Conservation (phyloP, 148 eudicot species). For the Tetragonia tetragonoides region DNA sequence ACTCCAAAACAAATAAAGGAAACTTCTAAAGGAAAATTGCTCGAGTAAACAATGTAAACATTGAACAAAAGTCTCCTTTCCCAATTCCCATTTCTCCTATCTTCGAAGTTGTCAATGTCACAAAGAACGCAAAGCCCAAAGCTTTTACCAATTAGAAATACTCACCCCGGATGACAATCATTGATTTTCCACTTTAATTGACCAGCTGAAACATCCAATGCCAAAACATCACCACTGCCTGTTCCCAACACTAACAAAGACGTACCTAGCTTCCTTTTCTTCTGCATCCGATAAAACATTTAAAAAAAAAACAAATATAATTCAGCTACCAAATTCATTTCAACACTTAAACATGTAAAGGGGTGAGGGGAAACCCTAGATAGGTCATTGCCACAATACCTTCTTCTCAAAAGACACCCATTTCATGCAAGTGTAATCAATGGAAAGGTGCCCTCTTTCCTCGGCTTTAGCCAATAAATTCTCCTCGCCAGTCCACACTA, state of each 20-base stretch:
- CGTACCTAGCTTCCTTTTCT: slow-evolving; percentile 74
- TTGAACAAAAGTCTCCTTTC: not conserved
- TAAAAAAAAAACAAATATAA: not conserved
- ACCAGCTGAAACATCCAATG: slow-evolving; percentile 77
- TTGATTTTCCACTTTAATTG: slow-evolving; percentile 86
- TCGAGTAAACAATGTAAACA: not conserved
- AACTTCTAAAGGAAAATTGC: not conserved
- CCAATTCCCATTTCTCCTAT: not conserved
- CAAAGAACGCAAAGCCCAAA: not conserved
- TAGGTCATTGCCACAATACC: slow-evolving; percentile 38
- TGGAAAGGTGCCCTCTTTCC: slow-evolving; percentile 74
- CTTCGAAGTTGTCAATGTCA: not conserved
- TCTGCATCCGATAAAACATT: slow-evolving; percentile 39
- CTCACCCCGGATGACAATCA: slow-evolving; percentile 97
- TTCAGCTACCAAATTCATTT: slow-evolving; percentile 4
- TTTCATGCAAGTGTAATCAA: slow-evolving; percentile 95
- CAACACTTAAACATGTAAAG: not conserved
- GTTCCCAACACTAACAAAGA: slow-evolving; percentile 81
- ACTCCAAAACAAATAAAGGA: too few species aligned
- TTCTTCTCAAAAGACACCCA: slow-evolving; percentile 72
- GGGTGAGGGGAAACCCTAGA: not conserved
- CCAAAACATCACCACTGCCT: slow-evolving; percentile 86
- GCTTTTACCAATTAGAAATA: not conserved
- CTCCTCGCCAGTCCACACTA: slow-evolving; percentile 38
- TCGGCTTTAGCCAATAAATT: slow-evolving; percentile 54